Evolutionary conservation across 129 eudicot genomes (phyloP).

Genomic region (Helianthus tuberosus): DNA sequence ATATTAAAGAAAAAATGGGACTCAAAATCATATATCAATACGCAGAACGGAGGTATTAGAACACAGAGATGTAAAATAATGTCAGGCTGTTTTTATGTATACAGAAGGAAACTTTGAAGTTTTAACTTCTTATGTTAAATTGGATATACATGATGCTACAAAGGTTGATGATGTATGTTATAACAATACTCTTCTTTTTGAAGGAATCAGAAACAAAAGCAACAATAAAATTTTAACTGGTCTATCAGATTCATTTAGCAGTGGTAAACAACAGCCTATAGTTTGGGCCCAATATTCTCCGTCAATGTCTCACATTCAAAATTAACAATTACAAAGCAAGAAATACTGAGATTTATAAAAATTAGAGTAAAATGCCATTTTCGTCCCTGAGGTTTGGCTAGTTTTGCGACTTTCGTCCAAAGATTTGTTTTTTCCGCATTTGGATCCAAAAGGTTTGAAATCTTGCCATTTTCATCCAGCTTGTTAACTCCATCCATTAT

Average conservation of each 20-base stretch:
- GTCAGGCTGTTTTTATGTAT: not conserved
- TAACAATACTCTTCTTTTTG: no score
- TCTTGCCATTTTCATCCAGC: no score
- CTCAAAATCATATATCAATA: not conserved
- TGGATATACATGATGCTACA: conserved; percentile 10
- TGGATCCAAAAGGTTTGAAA: no score
- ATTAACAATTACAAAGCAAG: not conserved
- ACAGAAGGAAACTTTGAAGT: not conserved
- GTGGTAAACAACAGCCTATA: conserved; percentile 1
- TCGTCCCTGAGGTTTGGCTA: no score
- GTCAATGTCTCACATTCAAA: conserved; percentile 10
- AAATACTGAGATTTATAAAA: not conserved
- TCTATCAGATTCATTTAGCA: conserved; percentile 11
- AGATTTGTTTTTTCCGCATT: no score
- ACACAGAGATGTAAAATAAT: not conserved
- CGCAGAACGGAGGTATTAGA: not conserved
- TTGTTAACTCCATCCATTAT: no score
- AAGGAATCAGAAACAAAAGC: no score
- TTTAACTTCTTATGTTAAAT: conserved; percentile 15
- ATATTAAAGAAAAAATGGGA: not conserved
- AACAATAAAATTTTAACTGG: conserved; percentile 2
- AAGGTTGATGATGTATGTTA: conserved; percentile 9
- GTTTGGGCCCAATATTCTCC: conserved; percentile 15
- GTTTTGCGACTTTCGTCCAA: no score
- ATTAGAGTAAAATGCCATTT: no score